These are phyloP conservation scores for Leucocoprinus leucothites DNA, from an alignment of 768 basidiomycete genomes.

Conservation along the genomic window DNA sequence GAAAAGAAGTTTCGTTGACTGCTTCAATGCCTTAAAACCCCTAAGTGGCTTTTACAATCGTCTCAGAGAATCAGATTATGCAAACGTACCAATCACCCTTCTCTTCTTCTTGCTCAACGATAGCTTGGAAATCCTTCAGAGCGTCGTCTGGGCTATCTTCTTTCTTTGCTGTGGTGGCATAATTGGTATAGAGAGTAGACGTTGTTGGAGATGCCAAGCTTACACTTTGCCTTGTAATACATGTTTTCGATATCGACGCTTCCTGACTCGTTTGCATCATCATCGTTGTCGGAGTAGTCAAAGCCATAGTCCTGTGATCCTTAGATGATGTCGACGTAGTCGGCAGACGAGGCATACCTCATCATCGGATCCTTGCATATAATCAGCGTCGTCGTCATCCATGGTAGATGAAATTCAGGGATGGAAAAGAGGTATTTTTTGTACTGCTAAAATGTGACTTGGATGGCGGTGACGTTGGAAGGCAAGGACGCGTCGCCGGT, in stretches of 20 bases:
- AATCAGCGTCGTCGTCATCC: constrained; percentile 94
- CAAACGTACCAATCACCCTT: constrained; percentile 84
- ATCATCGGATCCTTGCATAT: constrained; percentile 87
- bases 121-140: constrained; percentile 81
- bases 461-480: not conserved
- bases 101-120: constrained; percentile 89
- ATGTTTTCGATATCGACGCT: constrained; percentile 94
- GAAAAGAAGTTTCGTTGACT: constrained; percentile 93
- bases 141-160: constrained; percentile 94
- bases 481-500: not conserved
- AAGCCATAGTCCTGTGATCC: constrained; percentile 82
- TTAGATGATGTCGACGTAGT: constrained; percentile 8
- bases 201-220: constrained; percentile 20
- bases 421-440: not conserved
- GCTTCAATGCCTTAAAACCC: constrained; percentile 99
- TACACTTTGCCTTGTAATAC: constrained; percentile 98
- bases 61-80: not conserved
- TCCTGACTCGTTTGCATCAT: constrained; percentile 74
- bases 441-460: not conserved
- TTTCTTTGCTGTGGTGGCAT: constrained; percentile 67
- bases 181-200: constrained; percentile 1
- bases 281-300: constrained; percentile 92
- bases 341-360: constrained; percentile 46
- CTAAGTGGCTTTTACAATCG: constrained; percentile 34
- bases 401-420: constrained; percentile 32